Percentiles rank a stretch among this genome's conserved stretches.
Conservation (phyloP, 2,329 filamentous ascomycete species). For the Pestalotiopsis sp. region DNA sequence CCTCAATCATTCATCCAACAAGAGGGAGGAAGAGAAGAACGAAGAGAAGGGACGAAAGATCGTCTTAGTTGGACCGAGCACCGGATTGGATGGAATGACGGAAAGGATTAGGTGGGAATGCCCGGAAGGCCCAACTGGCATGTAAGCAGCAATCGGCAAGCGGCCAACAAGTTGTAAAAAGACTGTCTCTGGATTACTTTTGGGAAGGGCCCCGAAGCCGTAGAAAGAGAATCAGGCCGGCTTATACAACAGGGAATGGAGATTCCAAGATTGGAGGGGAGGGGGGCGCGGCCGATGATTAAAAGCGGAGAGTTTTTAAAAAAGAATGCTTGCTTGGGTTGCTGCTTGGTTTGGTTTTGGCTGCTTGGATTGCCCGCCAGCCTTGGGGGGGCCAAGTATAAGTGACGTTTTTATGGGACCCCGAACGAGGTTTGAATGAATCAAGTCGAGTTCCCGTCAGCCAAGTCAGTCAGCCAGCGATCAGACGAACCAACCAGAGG, state of each 20-base stretch:
- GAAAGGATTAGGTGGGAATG: background rate
- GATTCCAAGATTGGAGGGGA: slow-evolving; percentile 8
- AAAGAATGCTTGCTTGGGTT: background rate
- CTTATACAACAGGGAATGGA: slow-evolving; percentile 3
- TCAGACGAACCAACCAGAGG: too few relatives aligned
- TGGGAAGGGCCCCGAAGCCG: background rate
- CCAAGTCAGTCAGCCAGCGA: too few relatives aligned
- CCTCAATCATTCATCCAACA: slow-evolving; percentile 3
- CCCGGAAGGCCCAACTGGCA: background rate
- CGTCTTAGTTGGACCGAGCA: background rate
- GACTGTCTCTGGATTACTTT: background rate
- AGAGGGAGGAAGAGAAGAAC: background rate
- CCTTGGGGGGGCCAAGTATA: background rate
- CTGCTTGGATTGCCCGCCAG: background rate
- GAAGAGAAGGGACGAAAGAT: background rate
- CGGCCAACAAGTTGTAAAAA: background rate
- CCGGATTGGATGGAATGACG: background rate
- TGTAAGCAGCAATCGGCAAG: background rate
- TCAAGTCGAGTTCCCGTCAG: too few relatives aligned
- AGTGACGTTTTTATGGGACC: slow-evolving; percentile 7
- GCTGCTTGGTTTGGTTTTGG: background rate
- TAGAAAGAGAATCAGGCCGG: background rate
- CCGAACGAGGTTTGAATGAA: background rate
- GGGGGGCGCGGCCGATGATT: slow-evolving; percentile 1
- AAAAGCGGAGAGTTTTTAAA: slow-evolving; percentile 3